Evolutionary conservation across 192 early-diverging fungal genomes (phyloP).

Genomic region (Chytriomyces sp.): DNA sequence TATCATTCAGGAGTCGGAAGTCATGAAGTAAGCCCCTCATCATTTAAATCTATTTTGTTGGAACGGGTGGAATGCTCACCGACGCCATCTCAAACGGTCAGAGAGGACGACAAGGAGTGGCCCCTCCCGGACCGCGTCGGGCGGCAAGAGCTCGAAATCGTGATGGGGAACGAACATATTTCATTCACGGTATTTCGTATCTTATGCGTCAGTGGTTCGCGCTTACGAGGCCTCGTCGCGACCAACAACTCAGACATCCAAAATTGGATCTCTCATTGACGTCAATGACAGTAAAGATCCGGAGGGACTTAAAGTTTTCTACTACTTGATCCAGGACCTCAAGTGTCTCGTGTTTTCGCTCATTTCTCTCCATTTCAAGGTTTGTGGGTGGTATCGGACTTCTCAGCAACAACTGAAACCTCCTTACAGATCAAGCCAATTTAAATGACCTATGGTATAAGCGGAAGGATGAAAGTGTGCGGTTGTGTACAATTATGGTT

Average conservation of each 20-base stretch:
- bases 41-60: not conserved
- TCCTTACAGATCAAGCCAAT: too few relatives aligned
- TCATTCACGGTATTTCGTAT: slow-evolving; percentile 87
- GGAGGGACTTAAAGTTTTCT: slow-evolving; percentile 90
- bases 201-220: too few relatives aligned
- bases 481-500: too few relatives aligned
- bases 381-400: too few relatives aligned
- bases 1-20: slow-evolving; percentile 85
- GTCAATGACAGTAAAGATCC: slow-evolving; percentile 89
- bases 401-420: too few relatives aligned
- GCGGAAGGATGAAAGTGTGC: too few relatives aligned
- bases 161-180: slow-evolving; percentile 85
- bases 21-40: slow-evolving; percentile 68
- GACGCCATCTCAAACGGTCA: slow-evolving; percentile 29
- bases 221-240: not conserved
- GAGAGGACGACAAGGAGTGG: slow-evolving; percentile 91
- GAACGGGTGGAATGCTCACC: not conserved
- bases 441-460: too few relatives aligned
- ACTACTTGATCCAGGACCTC: slow-evolving; percentile 97
- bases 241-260: slow-evolving; percentile 67
- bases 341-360: slow-evolving; percentile 95
- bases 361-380: slow-evolving; percentile 95
- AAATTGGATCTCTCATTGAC: slow-evolving; percentile 90
- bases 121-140: slow-evolving; percentile 88
- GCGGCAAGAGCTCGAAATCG: slow-evolving; percentile 92